Evolutionary conservation across 768 basidiomycete species (phyloP).

Genomic region (Neoboletus magnificus): DNA sequence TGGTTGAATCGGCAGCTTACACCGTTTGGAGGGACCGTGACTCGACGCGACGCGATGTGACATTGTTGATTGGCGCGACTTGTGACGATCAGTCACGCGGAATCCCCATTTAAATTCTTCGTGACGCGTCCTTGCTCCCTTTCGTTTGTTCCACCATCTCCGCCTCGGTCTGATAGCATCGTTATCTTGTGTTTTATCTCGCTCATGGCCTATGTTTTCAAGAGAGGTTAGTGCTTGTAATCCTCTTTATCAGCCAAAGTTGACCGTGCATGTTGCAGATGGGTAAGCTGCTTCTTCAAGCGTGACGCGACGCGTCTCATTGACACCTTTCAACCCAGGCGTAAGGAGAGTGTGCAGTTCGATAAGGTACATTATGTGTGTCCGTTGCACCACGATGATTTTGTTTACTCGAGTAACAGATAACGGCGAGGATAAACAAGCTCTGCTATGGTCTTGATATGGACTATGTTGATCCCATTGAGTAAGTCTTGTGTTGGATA

Average conservation of each 20-base stretch:
- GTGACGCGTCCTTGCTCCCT: constrained; percentile 24
- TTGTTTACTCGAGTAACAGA: constrained; percentile 43
- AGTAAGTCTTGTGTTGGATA: constrained; percentile 38
- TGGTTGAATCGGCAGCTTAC: not conserved
- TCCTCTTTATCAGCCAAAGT: not conserved
- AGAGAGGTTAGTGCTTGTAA: constrained; percentile 44
- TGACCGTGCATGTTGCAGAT: constrained; percentile 34
- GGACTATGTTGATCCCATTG: constrained; percentile 90
- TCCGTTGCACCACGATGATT: constrained; percentile 9
- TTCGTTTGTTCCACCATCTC: constrained; percentile 26
- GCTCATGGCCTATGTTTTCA: constrained; percentile 52
- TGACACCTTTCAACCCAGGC: constrained; percentile 39
- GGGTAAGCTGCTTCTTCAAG: constrained; percentile 36
- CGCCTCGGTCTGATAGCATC: constrained; percentile 1
- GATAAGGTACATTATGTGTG: constrained; percentile 64
- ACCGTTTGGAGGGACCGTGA: not conserved
- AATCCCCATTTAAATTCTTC: constrained; percentile 28
- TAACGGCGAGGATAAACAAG: constrained; percentile 83
- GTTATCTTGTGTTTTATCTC: constrained; percentile 2
- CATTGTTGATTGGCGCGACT: constrained; percentile 31
- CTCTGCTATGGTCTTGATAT: constrained; percentile 94
- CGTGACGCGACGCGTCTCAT: constrained; percentile 25
- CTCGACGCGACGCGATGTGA: constrained; percentile 29
- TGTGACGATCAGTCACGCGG: constrained; percentile 30
- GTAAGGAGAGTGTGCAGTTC: constrained; percentile 90